Base-by-base conservation (phyloP, 768 basidiomycete species). In the Kwoniella sp. region DNA sequence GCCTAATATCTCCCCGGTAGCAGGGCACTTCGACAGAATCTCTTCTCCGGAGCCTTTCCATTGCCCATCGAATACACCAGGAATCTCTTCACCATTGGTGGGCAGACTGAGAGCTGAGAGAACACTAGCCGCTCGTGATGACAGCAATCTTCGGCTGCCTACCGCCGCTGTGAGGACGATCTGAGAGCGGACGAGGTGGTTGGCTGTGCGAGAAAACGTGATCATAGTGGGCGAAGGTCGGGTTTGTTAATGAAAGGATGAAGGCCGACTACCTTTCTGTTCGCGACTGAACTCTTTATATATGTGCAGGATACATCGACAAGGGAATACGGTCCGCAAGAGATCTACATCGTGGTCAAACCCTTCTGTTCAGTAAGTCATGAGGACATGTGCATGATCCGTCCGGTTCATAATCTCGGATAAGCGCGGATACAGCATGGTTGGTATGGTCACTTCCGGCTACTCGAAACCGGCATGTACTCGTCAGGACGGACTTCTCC, bases 1-100 rank as follows among this genome's bases (percentile, higher is more conserved):
- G 37, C 88, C 93, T 37, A 97, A 82, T 17, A 87, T 82, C 75
- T 95, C 92, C 2, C 92, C 92, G 17, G 92, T 95, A 9, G 91
- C 86, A 15, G 92, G 92, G 78, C 92, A 95, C 37, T 60, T 61
- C 15, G 68, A 70, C 15, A 60, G 24, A 46, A 73, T 49, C 25
- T 65, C 65, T n/a, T 58, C 55, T 9, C 74, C 78, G 17, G 65
- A 65, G 6, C 74, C 76, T 33, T 60, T 49, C 78, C 78, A 79
- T 27, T 60, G 17, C 2, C 76, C 76, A 55, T 79, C 76, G 49
- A 68, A 79, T 15, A 72, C 64, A 10, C 78, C 78, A 13, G 70
- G 55, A 2, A 77, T 66, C 13, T 55, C 44, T 10, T 46, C 24
- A 17, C 40, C 27, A n/a, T 64, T 63, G 0, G 58, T 68, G 9